phyloP scores from a whole-genome alignment of 2,329 filamentous ascomycete genomes.

The Biscogniauxia marginata region DNA sequence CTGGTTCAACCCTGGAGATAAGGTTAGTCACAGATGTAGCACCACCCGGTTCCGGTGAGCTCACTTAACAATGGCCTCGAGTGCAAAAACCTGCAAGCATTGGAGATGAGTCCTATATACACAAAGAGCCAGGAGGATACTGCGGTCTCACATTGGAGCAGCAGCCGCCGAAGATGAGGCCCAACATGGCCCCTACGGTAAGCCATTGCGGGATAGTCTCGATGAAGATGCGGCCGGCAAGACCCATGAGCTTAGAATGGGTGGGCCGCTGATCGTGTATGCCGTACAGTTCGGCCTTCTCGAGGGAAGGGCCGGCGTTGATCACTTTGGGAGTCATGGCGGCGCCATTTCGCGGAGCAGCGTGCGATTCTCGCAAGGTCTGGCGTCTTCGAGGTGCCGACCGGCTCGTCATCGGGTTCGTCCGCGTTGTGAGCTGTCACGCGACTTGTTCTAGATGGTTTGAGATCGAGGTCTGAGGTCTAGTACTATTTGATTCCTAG shows the following conservation, averaged over 20 bases:
- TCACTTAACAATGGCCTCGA: slow-evolving; percentile 94
- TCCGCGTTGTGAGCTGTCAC: background rate
- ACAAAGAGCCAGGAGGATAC: background rate
- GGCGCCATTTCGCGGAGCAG: slow-evolving; percentile 38
- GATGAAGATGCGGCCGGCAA: slow-evolving; percentile 53
- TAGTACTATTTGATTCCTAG: background rate
- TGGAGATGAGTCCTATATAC: slow-evolving; percentile 20
- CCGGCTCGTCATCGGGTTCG: slow-evolving; percentile 40
- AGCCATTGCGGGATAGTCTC: slow-evolving; percentile 63
- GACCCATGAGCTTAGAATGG: slow-evolving; percentile 49
- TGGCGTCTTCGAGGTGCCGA: slow-evolving; percentile 44
- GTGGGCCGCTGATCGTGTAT: slow-evolving; percentile 52
- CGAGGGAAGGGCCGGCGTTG: slow-evolving; percentile 52
- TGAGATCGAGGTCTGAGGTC: background rate
- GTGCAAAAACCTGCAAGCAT: slow-evolving; percentile 75
- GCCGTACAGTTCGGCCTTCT: slow-evolving; percentile 55
- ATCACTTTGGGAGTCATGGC: slow-evolving; percentile 48
- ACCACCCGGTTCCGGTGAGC: slow-evolving; percentile 32
- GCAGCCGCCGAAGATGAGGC: slow-evolving; percentile 91
- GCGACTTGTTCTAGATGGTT: background rate
- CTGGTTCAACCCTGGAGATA: slow-evolving; percentile 68
- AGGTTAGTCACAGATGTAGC: slow-evolving; percentile 19
- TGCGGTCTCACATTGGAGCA: slow-evolving; percentile 75
- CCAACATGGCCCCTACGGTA: slow-evolving; percentile 66
- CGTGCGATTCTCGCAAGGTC: slow-evolving; percentile 44